phyloP scores from a whole-genome alignment of 2,329 filamentous ascomycete species.

The Colletotrichum liaoningense region DNA sequence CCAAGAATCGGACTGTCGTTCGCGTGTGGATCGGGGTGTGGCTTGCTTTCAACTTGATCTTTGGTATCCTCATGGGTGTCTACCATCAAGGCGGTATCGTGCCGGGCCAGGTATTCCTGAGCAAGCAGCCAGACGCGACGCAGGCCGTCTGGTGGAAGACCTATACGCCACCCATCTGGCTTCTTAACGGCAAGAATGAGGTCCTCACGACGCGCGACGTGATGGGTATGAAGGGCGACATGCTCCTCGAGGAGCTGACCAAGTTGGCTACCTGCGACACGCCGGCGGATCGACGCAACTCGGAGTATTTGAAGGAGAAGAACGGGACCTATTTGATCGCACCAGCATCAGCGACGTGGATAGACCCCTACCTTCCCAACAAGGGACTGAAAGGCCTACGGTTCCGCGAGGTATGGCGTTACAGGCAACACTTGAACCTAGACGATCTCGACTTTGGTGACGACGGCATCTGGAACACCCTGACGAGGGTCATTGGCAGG shows the following conservation, averaged over 20 bases:
- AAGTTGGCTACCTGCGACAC: conserved; percentile 72
- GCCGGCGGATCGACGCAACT: conserved; percentile 64
- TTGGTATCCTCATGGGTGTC: conserved; percentile 81
- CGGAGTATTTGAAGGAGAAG: conserved; percentile 69
- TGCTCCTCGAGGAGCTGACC: conserved; percentile 69
- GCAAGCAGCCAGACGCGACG: conserved; percentile 74
- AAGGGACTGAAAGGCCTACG: conserved; percentile 69
- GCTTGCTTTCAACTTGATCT: conserved; percentile 75
- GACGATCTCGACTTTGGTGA: conserved; percentile 85
- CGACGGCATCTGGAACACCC: conserved; percentile 79
- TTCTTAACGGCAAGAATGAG: conserved; percentile 80
- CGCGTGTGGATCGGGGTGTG: conserved; percentile 71
- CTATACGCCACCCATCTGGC: conserved; percentile 84
- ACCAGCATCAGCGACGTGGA: conserved; percentile 76
- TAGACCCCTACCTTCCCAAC: conserved; percentile 72
- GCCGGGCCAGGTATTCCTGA: conserved; percentile 80
- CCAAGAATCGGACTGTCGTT: conserved; percentile 61
- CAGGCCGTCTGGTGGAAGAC: conserved; percentile 88
- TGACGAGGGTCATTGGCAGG: conserved; percentile 74
- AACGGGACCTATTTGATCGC: conserved; percentile 79
- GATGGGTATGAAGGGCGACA: conserved; percentile 75
- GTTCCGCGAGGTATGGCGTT: conserved; percentile 78
- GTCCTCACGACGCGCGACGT: conserved; percentile 78
- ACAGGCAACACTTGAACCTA: conserved; percentile 77
- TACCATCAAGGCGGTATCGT: conserved; percentile 86